phyloP scores from a whole-genome alignment of 1,139 yeast species.

The Blastobotrys persicus region DNA sequence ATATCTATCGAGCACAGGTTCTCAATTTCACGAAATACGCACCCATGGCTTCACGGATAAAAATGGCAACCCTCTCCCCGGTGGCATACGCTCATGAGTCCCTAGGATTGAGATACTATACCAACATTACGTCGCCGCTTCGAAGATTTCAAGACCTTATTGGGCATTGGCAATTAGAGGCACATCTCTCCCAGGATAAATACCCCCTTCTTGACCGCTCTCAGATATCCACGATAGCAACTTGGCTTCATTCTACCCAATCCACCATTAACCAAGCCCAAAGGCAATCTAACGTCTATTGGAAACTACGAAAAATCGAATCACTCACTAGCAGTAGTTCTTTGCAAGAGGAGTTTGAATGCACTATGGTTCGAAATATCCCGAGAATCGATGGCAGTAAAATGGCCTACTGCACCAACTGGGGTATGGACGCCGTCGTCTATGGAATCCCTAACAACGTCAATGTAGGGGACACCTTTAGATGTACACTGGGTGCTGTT shows the following conservation, averaged over 20 bases:
- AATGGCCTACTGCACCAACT: conserved; percentile 12
- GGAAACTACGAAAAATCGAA: conserved; percentile 42
- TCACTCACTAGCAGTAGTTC: conserved; percentile 11
- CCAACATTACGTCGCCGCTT: conserved; percentile 86
- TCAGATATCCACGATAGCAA: conserved; percentile 29
- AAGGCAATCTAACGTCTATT: conserved; percentile 39
- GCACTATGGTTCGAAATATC: conserved; percentile 3
- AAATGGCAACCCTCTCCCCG: conserved; percentile 35
- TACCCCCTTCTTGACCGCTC: conserved; percentile 1
- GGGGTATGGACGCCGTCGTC: conserved; percentile 14
- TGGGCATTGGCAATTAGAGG: conserved; percentile 70
- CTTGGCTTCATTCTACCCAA: conserved; percentile 29
- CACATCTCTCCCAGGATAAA: conserved; percentile 31
- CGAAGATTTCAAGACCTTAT: conserved; percentile 81
- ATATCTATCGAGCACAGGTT: conserved; percentile 55
- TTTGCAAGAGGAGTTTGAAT: conserved; percentile 8
- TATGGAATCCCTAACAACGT: conserved; percentile 8
- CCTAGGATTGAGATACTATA: conserved; percentile 61
- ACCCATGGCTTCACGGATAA: conserved; percentile 13
- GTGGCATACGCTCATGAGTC: conserved; percentile 53
- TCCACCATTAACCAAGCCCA: conserved; percentile 25
- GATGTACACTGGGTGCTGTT: conserved; percentile 16
- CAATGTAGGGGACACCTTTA: conserved; percentile 10
- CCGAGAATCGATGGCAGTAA: conserved; percentile 4
- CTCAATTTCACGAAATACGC: conserved; percentile 32